Evolutionary conservation across 2,329 filamentous ascomycete species (phyloP), one percentile per base, ranked within the genome.

Genomic region (Talaromyces sp.): DNA sequence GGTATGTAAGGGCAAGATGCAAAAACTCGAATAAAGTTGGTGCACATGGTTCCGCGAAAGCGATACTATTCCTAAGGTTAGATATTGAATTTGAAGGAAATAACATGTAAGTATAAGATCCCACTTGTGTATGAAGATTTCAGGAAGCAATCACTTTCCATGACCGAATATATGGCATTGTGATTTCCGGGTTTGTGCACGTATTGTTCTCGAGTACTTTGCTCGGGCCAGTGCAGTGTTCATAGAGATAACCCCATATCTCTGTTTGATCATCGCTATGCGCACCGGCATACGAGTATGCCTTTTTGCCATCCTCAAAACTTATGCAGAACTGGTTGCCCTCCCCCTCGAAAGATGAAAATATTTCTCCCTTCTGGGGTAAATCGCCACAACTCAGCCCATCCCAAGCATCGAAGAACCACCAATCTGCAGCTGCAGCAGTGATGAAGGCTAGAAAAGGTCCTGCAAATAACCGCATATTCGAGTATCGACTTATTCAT

Each of bases 221-320:
- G 13, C 42, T 54, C 16, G 51, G 42, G 11, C 51, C 51, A 14
- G 36, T 22, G 24, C 51, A 54, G 36, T 54, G 51, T 30, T 54
- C 51, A 30, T 47, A 13, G 9, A 54, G 37, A 24, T 46, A 54
- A 13, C 36, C 51, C 3, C 37, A 42, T 14, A 47, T 47, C 20
- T 46, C 41, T 6, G 44, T 49, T 13, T 50, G 41, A 10, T 47
- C 47, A 11, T 41, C 27, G 20, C 13, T 10, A 42, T 30, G 41
- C 17, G 14, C 17, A 4, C 35, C 19, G 19, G 47, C 47, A 20
- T 41, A 49, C 10, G 47, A 49, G 47, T 49, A 49, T 8, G 47
- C 47, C 22, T 19, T 41, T 37, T 41, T 27, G 10, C 27, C 14
- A n/a, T 42, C n/a, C 13, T 42, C 47, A 19, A 49, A 49, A n/a